Evolutionary conservation across 139 green algal genomes (phyloP).

Genomic region (Asterochloris erici): DNA sequence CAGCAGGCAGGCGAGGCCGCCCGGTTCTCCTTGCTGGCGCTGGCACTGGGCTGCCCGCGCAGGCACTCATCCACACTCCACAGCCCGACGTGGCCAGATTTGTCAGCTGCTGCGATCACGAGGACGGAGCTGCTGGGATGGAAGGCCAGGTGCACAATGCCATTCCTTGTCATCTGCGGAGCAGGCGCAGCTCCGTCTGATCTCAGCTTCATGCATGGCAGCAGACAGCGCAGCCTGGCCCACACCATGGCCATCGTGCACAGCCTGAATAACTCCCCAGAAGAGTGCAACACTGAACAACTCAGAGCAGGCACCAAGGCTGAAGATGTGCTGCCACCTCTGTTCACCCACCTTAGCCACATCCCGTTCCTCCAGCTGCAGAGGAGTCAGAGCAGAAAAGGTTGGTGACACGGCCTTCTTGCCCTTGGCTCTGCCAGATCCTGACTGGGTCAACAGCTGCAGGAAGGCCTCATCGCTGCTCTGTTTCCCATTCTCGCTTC

Average conservation of each 20-base stretch:
- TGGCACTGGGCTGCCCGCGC: neutral
- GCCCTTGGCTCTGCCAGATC: neutral
- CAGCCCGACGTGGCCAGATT: conserved; percentile 42
- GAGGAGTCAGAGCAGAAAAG: conserved; percentile 4
- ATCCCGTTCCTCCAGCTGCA: conserved; percentile 29
- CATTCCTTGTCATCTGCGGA: conserved; percentile 33
- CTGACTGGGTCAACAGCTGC: conserved; percentile 20
- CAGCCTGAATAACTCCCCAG: no score
- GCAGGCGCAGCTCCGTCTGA: neutral
- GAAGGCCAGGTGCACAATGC: conserved; percentile 48
- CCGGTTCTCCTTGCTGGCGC: conserved; percentile 14
- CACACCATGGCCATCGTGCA: no score
- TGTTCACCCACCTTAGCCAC: conserved; percentile 36
- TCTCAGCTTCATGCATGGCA: no score
- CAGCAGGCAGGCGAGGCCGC: neutral
- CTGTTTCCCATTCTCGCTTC: conserved; percentile 20
- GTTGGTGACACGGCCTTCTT: neutral
- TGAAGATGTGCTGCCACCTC: no score
- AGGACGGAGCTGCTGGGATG: conserved; percentile 31
- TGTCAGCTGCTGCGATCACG: conserved; percentile 45
- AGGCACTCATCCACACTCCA: conserved; percentile 40
- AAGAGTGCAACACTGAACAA: no score
- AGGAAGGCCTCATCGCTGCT: conserved; percentile 38
- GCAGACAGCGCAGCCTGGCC: no score
- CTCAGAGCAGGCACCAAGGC: no score